These are phyloP conservation scores for Endocalyx cinctus DNA, from an alignment of 2,329 filamentous ascomycete genomes.

Conservation along the genomic window DNA sequence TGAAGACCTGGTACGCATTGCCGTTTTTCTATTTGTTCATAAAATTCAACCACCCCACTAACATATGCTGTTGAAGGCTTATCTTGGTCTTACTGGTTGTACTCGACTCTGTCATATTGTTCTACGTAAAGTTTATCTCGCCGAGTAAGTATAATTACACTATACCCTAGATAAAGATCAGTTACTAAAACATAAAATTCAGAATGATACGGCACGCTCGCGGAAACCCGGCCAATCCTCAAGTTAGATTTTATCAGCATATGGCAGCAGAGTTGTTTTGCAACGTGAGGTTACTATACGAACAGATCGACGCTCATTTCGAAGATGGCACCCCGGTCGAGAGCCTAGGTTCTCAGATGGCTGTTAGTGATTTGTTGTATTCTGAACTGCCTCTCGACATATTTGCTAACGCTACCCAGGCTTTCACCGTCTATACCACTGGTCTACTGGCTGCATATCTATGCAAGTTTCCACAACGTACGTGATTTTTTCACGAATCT, in stretches of 20 bases:
- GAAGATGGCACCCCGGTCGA: conserved; percentile 40
- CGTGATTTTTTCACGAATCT: conserved; percentile 16
- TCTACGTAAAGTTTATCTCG: conserved; percentile 48
- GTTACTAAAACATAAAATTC: too few relatives aligned
- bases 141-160: conserved; percentile 45
- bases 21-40: too few relatives aligned
- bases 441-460: conserved; percentile 48
- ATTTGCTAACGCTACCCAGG: conserved; percentile 20
- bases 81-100: conserved; percentile 51
- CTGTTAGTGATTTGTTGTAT: conserved; percentile 27
- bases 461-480: conserved; percentile 46
- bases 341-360: conserved; percentile 49
- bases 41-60: conserved; percentile 4
- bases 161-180: too few relatives aligned
- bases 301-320: conserved; percentile 49
- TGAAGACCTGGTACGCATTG: conserved; percentile 46
- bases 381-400: background rate
- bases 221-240: conserved; percentile 30
- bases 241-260: conserved; percentile 33
- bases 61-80: conserved; percentile 36
- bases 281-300: conserved; percentile 43
- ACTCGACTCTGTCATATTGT: conserved; percentile 54
- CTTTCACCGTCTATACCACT: conserved; percentile 52
- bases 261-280: conserved; percentile 45
- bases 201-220: conserved; percentile 41